These are phyloP conservation scores for Aspergillus steynii DNA, from an alignment of 495 filamentous ascomycete genomes.

Conservation along the genomic window DNA sequence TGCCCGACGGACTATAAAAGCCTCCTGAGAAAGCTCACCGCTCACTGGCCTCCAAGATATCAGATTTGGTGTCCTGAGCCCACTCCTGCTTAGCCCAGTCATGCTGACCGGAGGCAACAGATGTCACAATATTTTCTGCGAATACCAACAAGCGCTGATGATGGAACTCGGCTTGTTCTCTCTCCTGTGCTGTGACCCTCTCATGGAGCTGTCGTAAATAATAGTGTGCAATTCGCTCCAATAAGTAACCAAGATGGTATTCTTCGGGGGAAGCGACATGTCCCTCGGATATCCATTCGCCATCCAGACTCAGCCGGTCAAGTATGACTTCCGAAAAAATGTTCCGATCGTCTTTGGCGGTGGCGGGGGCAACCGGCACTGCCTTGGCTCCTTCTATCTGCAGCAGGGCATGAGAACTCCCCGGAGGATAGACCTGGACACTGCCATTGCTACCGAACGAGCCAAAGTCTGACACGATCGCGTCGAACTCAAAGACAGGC, in stretches of 20 bases:
- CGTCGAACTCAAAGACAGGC: background rate
- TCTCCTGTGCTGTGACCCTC: background rate
- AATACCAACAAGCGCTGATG: background rate
- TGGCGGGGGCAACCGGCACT: background rate
- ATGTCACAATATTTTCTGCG: background rate
- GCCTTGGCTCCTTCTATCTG: background rate
- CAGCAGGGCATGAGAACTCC: background rate
- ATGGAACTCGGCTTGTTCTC: background rate
- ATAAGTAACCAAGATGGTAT: background rate
- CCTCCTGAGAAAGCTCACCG: background rate
- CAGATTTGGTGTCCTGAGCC: background rate
- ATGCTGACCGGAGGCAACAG: background rate
- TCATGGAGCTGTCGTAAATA: background rate
- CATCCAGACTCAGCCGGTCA: background rate
- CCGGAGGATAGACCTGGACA: background rate
- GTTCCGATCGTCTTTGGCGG: background rate
- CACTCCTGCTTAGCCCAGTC: background rate
- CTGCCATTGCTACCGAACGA: background rate
- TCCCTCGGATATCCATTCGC: background rate
- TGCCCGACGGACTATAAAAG: background rate
- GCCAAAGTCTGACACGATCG: background rate
- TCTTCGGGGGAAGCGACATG: background rate
- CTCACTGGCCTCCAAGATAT: background rate
- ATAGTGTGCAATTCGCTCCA: conserved; percentile 2
- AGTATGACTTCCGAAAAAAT: background rate